Evolutionary conservation across 176 grass and related monocot genomes (phyloP).

Genomic region (Paspalum vaginatum): DNA sequence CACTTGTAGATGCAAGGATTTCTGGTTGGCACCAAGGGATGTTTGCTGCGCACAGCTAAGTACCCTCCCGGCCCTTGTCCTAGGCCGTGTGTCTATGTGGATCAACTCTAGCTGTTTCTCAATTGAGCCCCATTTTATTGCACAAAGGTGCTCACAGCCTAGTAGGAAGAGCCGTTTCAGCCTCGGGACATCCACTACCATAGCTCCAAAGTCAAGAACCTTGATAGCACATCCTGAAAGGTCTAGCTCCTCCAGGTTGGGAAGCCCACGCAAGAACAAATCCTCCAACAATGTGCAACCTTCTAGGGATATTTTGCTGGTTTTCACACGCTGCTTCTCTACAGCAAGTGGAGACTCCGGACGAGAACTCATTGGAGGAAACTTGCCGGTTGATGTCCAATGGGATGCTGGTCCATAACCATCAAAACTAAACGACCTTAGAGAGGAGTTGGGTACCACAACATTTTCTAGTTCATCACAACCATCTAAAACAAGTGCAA

Average conservation of each 20-base stretch:
- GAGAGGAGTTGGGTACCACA: not conserved
- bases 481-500: not conserved
- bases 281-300: not conserved
- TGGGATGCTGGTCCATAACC: not conserved
- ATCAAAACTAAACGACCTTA: not conserved
- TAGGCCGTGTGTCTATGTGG: too few relatives aligned
- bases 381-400: not conserved
- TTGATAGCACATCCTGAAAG: slow-evolving; percentile 14
- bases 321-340: not conserved
- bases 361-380: not conserved
- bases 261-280: not conserved
- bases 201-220: slow-evolving; percentile 2
- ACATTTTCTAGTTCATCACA: not conserved
- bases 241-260: not conserved
- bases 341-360: too few relatives aligned
- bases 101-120: too few relatives aligned
- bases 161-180: not conserved
- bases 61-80: too few relatives aligned
- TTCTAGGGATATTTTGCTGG: not conserved
- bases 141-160: not conserved
- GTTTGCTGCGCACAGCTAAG: too few relatives aligned
- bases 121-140: not conserved
- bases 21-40: too few relatives aligned
- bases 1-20: too few relatives aligned
- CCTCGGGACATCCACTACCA: not conserved